Evolutionary conservation across 805 yeast species (phyloP).

Genomic region (Metschnikowia orientalis): DNA sequence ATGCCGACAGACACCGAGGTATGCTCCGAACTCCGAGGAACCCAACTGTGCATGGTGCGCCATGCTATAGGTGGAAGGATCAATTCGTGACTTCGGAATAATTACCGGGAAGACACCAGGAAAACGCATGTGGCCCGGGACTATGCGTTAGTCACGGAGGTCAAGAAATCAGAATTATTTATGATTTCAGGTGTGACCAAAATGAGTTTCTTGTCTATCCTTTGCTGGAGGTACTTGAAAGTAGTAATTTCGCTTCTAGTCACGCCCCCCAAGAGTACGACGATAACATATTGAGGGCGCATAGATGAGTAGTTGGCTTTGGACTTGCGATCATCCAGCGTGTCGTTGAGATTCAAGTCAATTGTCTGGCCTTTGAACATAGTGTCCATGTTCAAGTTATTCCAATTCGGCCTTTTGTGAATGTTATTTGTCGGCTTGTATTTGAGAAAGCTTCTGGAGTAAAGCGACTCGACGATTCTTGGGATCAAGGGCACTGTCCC

Average conservation of each 20-base stretch:
- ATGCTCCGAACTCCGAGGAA: no score
- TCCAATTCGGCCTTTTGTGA: constrained; percentile 42
- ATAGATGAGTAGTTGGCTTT: not conserved
- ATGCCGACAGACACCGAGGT: no score
- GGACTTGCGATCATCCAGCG: constrained; percentile 19
- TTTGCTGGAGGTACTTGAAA: constrained; percentile 54
- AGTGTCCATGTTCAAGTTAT: constrained; percentile 36
- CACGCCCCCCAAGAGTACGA: constrained; percentile 76
- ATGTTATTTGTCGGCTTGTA: constrained; percentile 37
- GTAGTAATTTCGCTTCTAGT: constrained; percentile 82
- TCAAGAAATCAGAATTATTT: constrained; percentile 29
- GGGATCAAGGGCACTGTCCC: constrained; percentile 68
- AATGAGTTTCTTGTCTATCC: constrained; percentile 36
- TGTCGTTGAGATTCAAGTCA: constrained; percentile 33
- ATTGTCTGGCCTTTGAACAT: constrained; percentile 39
- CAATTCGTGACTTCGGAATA: no score
- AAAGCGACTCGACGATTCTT: constrained; percentile 66
- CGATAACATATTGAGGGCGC: constrained; percentile 31
- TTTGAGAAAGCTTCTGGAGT: constrained; percentile 48
- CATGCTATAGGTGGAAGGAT: no score
- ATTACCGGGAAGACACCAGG: no score
- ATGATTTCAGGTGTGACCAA: constrained; percentile 44
- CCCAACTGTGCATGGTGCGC: no score
- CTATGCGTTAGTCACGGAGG: no score
- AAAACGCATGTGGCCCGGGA: no score